These are phyloP conservation scores for Penicillium alfredii DNA, from an alignment of 495 filamentous ascomycete species.

Conservation along the genomic window DNA sequence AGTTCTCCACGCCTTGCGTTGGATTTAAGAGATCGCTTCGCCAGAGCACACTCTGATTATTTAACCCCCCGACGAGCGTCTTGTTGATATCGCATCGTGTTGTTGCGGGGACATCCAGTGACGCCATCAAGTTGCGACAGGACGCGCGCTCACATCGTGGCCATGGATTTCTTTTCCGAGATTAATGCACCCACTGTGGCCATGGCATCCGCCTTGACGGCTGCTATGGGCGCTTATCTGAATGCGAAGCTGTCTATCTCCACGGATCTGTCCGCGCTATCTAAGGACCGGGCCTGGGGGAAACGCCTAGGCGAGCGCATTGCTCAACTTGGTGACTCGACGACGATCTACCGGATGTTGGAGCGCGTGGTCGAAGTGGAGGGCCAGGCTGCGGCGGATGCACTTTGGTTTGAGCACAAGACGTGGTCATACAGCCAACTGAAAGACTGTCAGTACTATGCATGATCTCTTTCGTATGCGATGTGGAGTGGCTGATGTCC, in stretches of 20 bases:
- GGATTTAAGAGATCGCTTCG: neutral
- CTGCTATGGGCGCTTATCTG: conserved; percentile 42
- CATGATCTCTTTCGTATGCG: neutral
- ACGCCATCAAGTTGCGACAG: too few relatives aligned
- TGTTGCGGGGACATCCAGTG: too few relatives aligned
- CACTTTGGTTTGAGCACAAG: conserved; percentile 48
- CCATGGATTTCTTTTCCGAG: conserved; percentile 38
- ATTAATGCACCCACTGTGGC: conserved; percentile 30
- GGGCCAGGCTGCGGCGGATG: conserved; percentile 28
- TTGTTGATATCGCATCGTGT: too few relatives aligned
- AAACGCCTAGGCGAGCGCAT: conserved; percentile 36
- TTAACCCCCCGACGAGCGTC: too few relatives aligned
- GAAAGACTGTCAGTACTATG: conserved; percentile 36
- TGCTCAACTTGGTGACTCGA: conserved; percentile 35
- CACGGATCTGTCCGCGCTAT: conserved; percentile 33
- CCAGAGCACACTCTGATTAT: too few relatives aligned
- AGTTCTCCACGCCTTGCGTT: neutral
- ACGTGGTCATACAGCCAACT: conserved; percentile 46
- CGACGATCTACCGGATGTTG: conserved; percentile 42
- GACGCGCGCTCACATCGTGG: too few relatives aligned
- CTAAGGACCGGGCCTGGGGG: conserved; percentile 27
- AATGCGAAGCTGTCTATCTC: conserved; percentile 44
- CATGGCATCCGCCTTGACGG: conserved; percentile 33
- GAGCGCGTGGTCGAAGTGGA: conserved; percentile 37
- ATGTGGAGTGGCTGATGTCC: neutral